Base-by-base conservation (phyloP, 192 early-diverging fungal genomes). In the Coemansia biformis region DNA sequence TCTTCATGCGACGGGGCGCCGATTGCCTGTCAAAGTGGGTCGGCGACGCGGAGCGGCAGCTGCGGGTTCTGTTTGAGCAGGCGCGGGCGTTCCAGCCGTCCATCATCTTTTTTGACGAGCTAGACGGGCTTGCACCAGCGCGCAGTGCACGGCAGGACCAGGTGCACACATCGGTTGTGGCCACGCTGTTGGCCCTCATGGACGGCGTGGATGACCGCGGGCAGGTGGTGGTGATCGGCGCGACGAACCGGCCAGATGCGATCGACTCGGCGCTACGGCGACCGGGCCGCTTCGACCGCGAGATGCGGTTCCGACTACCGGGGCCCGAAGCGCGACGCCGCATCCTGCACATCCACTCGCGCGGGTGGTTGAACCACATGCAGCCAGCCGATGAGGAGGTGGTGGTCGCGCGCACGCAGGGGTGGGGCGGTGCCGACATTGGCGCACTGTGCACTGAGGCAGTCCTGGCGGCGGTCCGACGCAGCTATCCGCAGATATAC, bases 11-110 rank as follows among this genome's bases (percentile, higher is more conserved):
- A 17, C 94, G 96, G 30, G 95, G 95, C 5, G 93, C 93, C 4
- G 95, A 98, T 83, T 69, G 95, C 5, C 91, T 97, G 61, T 94
- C 90, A 70, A 98, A 96, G 60, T 98, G 92, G 89, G 96, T 97
- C 3, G 96, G 96, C 23, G 96, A 98, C 51, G 92, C 89, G 6
- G 96, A 98, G 67, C 92, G 91, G 67, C 90, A 90, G 12, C 86
- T 98, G 3, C 81, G 84, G 7, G 84, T 89, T 53, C 81, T 97
- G 22, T 98, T 98, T 54, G 75, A 83, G 34, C 93, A 93, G 71
- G 96, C 96, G 18, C 66, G 96, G 11, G 87, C 87, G 5, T 92
- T 91, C 4, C 82, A 88, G 1, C 96, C 96, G 5, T 88, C 90
- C 4, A 97, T 98, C 34, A 79, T 98, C 4, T 98, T 98, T 62